phyloP scores from a whole-genome alignment of 768 basidiomycete genomes.

The Rhizopogon roseolus region DNA sequence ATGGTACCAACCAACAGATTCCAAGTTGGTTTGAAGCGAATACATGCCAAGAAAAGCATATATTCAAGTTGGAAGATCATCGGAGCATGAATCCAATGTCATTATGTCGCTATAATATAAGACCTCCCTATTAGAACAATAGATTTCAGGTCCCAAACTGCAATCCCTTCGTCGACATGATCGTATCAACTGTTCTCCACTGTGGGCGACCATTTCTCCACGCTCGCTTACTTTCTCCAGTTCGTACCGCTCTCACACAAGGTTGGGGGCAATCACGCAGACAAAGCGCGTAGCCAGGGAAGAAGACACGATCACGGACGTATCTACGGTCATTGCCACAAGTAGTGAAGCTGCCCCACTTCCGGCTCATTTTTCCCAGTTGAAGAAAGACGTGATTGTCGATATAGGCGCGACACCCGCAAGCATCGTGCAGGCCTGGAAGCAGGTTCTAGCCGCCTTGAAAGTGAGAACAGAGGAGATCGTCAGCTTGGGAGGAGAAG shows the following conservation, averaged over 20 bases:
- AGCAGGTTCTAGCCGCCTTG: constrained; percentile 46
- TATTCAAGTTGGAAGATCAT: too few species aligned
- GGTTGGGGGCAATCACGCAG: neutral
- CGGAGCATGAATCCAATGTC: too few species aligned
- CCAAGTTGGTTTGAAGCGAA: too few species aligned
- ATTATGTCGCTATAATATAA: too few species aligned
- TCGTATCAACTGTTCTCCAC: neutral
- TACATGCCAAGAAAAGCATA: too few species aligned
- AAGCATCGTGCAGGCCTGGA: constrained; percentile 46
- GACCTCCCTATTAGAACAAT: too few species aligned
- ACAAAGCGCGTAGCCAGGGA: constrained; percentile 10
- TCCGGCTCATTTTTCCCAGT: constrained; percentile 50
- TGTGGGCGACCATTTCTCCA: neutral
- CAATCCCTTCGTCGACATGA: neutral
- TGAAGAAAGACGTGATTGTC: constrained; percentile 53
- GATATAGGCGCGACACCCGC: constrained; percentile 22
- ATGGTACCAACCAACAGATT: too few species aligned
- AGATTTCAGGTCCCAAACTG: too few species aligned
- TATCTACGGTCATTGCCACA: constrained; percentile 41
- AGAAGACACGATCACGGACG: constrained; percentile 39
- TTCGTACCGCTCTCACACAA: neutral
- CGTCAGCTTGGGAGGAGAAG: constrained; percentile 39
- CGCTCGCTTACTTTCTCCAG: neutral
- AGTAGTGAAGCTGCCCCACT: constrained; percentile 35
- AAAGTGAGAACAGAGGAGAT: constrained; percentile 45